A percentile compares a stretch with the other conserved stretches of the same genome.
Evolutionary conservation across 352 stramenopile species (phyloP).

Genomic region (Phytophthora sp.): DNA sequence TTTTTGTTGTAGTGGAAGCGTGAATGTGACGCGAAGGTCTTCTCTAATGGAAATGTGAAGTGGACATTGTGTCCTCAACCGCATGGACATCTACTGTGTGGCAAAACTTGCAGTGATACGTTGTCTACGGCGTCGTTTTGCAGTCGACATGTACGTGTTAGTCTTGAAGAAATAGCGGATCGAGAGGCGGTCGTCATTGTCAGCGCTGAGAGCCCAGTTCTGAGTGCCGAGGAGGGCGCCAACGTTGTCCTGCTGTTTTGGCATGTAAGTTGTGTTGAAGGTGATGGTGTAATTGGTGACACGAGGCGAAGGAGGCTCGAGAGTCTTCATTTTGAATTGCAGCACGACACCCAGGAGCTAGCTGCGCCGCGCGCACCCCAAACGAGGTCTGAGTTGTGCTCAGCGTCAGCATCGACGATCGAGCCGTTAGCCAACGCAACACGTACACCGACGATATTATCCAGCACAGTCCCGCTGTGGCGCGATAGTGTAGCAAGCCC

Average conservation of each 20-base stretch:
- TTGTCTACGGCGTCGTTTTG: no score
- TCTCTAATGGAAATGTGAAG: no score
- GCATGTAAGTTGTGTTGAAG: constrained; percentile 4
- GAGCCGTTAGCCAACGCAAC: constrained; percentile 4
- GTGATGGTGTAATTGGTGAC: constrained; percentile 10
- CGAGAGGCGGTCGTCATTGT: constrained; percentile 7
- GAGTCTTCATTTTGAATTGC: constrained; percentile 8
- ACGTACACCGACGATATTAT: constrained; percentile 6
- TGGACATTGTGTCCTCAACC: no score
- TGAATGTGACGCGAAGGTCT: no score
- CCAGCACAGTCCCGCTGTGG: constrained; percentile 5
- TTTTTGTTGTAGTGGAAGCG: no score
- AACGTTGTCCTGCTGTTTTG: constrained; percentile 9
- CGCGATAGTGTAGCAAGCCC: constrained; percentile 6
- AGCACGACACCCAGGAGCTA: constrained; percentile 8
- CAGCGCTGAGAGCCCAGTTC: constrained; percentile 6
- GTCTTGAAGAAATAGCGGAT: constrained; percentile 5
- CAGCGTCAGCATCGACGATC: constrained; percentile 3
- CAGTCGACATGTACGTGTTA: background rate
- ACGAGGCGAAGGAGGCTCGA: background rate
- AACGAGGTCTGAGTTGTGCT: background rate
- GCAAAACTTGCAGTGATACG: no score
- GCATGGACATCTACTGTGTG: no score
- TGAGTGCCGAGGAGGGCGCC: constrained; percentile 2
- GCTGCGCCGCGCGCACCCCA: constrained; percentile 7